Base-by-base conservation (phyloP, 805 yeast species). In the Candida tammaniensis region DNA sequence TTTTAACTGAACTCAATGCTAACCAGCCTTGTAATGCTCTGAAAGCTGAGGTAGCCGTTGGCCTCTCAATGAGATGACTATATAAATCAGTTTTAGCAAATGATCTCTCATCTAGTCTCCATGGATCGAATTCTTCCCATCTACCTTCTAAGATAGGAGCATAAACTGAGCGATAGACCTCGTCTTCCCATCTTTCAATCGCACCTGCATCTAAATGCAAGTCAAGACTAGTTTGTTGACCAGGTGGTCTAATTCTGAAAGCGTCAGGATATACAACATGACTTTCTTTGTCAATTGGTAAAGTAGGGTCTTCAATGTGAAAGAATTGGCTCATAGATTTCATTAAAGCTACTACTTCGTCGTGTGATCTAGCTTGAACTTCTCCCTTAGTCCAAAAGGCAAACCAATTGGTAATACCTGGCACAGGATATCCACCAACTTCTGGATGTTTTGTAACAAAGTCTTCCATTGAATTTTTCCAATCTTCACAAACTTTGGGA, bases 1-100 rank as follows among this genome's bases (percentile, higher is more conserved):
- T 51, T 11, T 53, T 55, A 9, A 50, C 57, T 12, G 52, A 54
- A 12, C 64, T 52, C 37, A 69, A 46, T 3, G 71, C 55, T 12
- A 68, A 42, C 72, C 74, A 69, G 5, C 73, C 73, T 46, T 70
- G 74, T 27, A 65, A 60, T 4, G 68, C 49, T 33, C 75, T 54
- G 43, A 68, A 64, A 11, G 56, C 54, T 10, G 39, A 36, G 7
- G 42, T 36, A 1, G 43, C 37, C 25, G 40, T 33, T 10, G 36
- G 36, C 16, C 40, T 24, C 14, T 26, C 31, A 2, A 18, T 38
- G 20, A 39, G 34, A 31, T 45, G 47, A 17, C 48, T 47, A 37
- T 64, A 62, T 25, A 57, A 42, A 28, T 60, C 60, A 35, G 50
- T 46, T 17, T 46, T 45, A 2, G 66, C 68, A 27, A 46, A 42